Conservation (phyloP, 495 filamentous ascomycete genomes). For the Talaromyces thailandensis region DNA sequence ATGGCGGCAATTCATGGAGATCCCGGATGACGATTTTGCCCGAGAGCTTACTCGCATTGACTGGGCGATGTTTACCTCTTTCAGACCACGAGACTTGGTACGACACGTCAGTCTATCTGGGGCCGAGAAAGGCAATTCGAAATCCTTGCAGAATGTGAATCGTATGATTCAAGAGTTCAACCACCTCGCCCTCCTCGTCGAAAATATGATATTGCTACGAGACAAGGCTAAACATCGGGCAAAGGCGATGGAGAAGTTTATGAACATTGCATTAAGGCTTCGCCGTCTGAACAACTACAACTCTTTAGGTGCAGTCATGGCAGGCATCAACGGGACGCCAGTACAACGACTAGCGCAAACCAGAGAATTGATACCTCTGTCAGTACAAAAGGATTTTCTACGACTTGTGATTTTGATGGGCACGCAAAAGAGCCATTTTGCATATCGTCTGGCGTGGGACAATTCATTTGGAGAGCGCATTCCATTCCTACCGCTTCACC, state of each 20-base stretch:
- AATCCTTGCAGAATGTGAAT: constrained; percentile 75
- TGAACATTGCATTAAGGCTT: constrained; percentile 72
- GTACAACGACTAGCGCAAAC: constrained; percentile 83
- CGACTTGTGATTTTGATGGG: constrained; percentile 88
- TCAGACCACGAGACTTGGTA: constrained; percentile 87
- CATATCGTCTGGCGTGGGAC: constrained; percentile 93
- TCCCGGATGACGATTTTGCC: constrained; percentile 72
- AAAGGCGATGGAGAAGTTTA: constrained; percentile 85
- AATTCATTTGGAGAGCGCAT: constrained; percentile 86
- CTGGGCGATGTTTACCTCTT: constrained; percentile 95
- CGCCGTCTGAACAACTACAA: constrained; percentile 96
- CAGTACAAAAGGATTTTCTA: constrained; percentile 72
- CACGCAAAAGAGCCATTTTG: constrained; percentile 80
- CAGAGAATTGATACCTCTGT: constrained; percentile 59
- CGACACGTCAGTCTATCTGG: constrained; percentile 74
- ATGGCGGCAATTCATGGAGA: constrained; percentile 77
- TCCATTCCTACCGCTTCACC: constrained; percentile 87
- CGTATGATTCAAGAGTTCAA: constrained; percentile 96
- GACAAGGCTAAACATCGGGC: constrained; percentile 96
- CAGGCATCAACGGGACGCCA: constrained; percentile 81
- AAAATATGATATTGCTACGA: constrained; percentile 83
- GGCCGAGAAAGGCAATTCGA: constrained; percentile 64
- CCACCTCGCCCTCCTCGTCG: constrained; percentile 83
- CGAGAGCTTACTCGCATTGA: constrained; percentile 90
- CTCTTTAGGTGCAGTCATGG: constrained; percentile 82